Evolutionary conservation across 2,329 filamentous ascomycete species (phyloP).

Genomic region (Dactylellina parvicollis): DNA sequence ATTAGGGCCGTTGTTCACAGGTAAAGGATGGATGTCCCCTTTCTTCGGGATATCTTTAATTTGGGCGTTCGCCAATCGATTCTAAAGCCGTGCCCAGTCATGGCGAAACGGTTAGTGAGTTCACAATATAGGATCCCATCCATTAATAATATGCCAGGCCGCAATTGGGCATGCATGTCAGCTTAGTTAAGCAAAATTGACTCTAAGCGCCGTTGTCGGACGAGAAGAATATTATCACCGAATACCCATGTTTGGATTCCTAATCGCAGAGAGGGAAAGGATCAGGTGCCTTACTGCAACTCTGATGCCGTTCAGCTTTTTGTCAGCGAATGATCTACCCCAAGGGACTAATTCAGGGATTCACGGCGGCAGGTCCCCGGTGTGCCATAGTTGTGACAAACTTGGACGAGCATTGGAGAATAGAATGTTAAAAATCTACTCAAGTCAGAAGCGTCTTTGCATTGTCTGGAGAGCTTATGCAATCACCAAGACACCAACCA

Average conservation of each 20-base stretch:
- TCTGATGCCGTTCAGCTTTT: slow-evolving; percentile 30
- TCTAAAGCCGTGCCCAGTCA: slow-evolving; percentile 16
- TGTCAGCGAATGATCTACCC: slow-evolving; percentile 33
- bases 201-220: slow-evolving; percentile 25
- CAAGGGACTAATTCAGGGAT: too few relatives aligned
- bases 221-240: slow-evolving; percentile 40
- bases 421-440: too few relatives aligned
- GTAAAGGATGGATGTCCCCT: slow-evolving; percentile 67
- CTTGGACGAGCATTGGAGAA: too few relatives aligned
- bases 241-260: slow-evolving; percentile 8
- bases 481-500: too few relatives aligned
- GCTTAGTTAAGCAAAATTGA: slow-evolving; percentile 47
- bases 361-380: too few relatives aligned
- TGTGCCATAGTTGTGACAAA: too few relatives aligned
- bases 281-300: slow-evolving; percentile 53
- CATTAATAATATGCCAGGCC: slow-evolving; percentile 41
- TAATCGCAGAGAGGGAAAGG: slow-evolving; percentile 8
- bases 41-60: slow-evolving; percentile 48
- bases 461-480: too few relatives aligned
- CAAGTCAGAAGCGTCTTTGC: too few relatives aligned
- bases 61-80: slow-evolving; percentile 44
- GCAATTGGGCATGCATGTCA: slow-evolving; percentile 41
- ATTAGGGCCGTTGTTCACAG: slow-evolving; percentile 80
- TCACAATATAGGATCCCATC: background rate
- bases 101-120: slow-evolving; percentile 20